Percentiles rank a stretch among this genome's conserved stretches.
phyloP scores from a whole-genome alignment of 176 grass and related monocot species.

The Saccharum spontaneum region DNA sequence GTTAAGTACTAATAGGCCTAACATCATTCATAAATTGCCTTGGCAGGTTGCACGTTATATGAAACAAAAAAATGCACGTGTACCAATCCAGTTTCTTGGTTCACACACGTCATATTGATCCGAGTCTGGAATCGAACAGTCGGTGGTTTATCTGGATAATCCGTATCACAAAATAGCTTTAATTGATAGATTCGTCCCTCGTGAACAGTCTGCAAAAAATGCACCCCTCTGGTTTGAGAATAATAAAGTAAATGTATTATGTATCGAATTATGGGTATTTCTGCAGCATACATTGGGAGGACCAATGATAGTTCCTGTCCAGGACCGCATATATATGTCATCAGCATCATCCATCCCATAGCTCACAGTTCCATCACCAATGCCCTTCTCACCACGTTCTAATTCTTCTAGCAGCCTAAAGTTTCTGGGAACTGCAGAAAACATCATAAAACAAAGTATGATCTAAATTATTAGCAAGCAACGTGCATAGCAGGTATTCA shows the following conservation, averaged over 20 bases:
- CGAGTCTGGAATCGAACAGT: slow-evolving; percentile 65
- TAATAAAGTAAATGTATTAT: slow-evolving; percentile 23
- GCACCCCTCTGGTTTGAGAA: slow-evolving; percentile 1
- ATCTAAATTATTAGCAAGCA: neutral
- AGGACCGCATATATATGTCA: slow-evolving; percentile 82
- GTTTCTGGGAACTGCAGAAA: slow-evolving; percentile 72
- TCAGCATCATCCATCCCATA: slow-evolving; percentile 94
- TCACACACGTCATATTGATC: slow-evolving; percentile 71
- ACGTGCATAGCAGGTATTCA: neutral
- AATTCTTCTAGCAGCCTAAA: slow-evolving; percentile 85
- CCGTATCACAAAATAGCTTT: slow-evolving; percentile 68
- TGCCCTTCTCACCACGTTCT: slow-evolving; percentile 78
- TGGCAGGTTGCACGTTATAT: neutral
- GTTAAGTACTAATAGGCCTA: slow-evolving; percentile 31
- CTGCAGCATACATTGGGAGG: slow-evolving; percentile 61
- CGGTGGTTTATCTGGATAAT: slow-evolving; percentile 82
- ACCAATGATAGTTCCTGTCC: slow-evolving; percentile 86
- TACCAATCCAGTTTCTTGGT: slow-evolving; percentile 74
- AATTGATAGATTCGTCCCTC: slow-evolving; percentile 82
- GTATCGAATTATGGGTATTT: slow-evolving; percentile 22
- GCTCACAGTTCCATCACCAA: slow-evolving; percentile 87
- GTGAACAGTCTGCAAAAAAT: slow-evolving; percentile 63
- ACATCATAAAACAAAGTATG: slow-evolving; percentile 15
- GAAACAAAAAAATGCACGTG: neutral
- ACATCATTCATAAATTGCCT: slow-evolving; percentile 28